Base-by-base conservation (phyloP, 2,329 filamentous ascomycete genomes). In the Parastagonospora avenae region DNA sequence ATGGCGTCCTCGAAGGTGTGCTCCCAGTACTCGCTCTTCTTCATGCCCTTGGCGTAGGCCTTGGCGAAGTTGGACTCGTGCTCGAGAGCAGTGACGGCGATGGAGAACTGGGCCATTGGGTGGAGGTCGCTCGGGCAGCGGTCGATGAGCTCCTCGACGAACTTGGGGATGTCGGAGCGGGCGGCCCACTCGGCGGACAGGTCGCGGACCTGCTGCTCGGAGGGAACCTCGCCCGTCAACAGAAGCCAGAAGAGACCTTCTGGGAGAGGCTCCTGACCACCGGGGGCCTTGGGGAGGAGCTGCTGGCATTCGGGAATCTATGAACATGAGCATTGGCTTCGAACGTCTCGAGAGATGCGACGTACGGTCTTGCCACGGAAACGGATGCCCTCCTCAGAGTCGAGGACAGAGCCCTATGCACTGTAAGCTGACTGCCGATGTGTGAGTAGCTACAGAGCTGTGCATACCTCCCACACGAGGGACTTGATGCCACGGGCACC, bases 221-320 rank as follows among this genome's bases (percentile, higher is more conserved):
- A 90, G 68, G 94, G 94, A 66, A 99, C 91, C 85, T 99, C 94
- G 67, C 94, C 94, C 62, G 94, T 99, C 78, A 99, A 80, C 76
- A 99, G 91, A 68, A 99, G 90, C 94, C 94, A 99, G 90, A 99
- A 99, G 76, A 99, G 92, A 85, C 93, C 92, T 85, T 99, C 94
- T 55, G 94, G 94, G 50, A 99, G 88, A 74, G 94, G 94, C 85
- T 99, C 93, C 77, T 92, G 85, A 82, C 94, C 94, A 73, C 94
- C 94, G 62, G 92, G 91, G 59, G 93, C 94, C 85, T 96, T 97
- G 79, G 94, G 94, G 52, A 99, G 91, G 71, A 96, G 82, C 79
- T 97, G 82, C 85, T 97, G 94, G 87, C 92, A 97, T 81, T 99
- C 94, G 69, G 94, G 94, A 72, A 99, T 99, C 82, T 85, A 64